Conservation (phyloP, 1,284 basidiomycete genomes). For the Melampsora larici-populina region DNA sequence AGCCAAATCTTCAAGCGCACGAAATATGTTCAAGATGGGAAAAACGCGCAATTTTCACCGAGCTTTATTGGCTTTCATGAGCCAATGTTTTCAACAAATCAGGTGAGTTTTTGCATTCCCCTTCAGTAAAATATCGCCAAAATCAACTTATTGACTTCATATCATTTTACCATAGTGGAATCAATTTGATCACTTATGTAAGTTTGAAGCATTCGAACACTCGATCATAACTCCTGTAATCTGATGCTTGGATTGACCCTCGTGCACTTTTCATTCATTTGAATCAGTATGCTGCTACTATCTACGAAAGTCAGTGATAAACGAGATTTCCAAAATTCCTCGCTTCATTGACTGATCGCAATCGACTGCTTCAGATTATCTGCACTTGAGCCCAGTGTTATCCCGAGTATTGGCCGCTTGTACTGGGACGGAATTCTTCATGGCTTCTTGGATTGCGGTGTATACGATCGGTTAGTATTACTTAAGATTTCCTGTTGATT, state of each 20-base stretch:
- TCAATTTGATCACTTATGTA: slow-evolving; percentile 66
- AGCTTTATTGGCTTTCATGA: slow-evolving; percentile 61
- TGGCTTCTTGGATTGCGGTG: slow-evolving; percentile 56
- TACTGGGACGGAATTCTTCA: slow-evolving; percentile 68
- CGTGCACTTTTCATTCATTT: background rate
- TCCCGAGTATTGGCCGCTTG: slow-evolving; percentile 68
- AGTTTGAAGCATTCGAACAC: background rate
- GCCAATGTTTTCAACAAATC: slow-evolving; percentile 70
- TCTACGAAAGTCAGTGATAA: slow-evolving; percentile 48
- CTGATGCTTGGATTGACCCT: slow-evolving; percentile 47
- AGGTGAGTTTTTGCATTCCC: background rate
- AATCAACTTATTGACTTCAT: background rate
- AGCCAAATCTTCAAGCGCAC: slow-evolving; percentile 39
- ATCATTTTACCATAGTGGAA: slow-evolving; percentile 58
- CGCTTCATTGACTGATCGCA: background rate
- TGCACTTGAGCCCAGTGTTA: slow-evolving; percentile 63
- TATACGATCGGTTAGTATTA: slow-evolving; percentile 31
- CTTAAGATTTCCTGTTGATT: background rate
- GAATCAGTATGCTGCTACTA: slow-evolving; percentile 47
- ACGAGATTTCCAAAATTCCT: background rate
- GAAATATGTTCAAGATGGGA: slow-evolving; percentile 63
- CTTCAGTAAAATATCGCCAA: background rate
- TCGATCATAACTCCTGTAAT: slow-evolving; percentile 47
- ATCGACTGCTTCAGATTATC: slow-evolving; percentile 57
- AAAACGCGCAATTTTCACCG: slow-evolving; percentile 66